Percentiles rank a stretch among this genome's conserved stretches.
phyloP scores from a whole-genome alignment of 2,329 filamentous ascomycete species.

The Pseudogymnoascus sp. region DNA sequence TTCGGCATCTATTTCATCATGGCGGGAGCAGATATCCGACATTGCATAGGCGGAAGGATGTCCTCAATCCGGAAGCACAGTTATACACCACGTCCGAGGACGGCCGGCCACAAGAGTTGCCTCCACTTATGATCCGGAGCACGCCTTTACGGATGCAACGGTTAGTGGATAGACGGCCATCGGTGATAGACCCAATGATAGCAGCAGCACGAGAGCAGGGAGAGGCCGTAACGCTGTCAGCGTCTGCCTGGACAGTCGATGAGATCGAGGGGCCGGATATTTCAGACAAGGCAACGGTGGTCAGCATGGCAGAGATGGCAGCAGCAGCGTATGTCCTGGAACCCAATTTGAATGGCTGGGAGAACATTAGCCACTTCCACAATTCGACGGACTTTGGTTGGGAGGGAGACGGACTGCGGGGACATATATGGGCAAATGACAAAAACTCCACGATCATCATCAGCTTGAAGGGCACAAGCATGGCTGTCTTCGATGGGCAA shows the following conservation, averaged over 20 bases:
- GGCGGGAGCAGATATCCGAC: constrained; percentile 70
- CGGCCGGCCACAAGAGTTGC: constrained; percentile 42
- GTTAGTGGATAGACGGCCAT: constrained; percentile 67
- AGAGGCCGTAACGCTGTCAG: constrained; percentile 57
- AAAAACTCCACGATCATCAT: constrained; percentile 82
- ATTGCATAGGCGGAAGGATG: constrained; percentile 69
- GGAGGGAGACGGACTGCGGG: constrained; percentile 79
- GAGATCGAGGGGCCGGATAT: constrained; percentile 69
- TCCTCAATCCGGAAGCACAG: constrained; percentile 44
- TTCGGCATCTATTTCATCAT: constrained; percentile 90
- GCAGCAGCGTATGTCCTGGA: constrained; percentile 75
- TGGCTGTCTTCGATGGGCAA: constrained; percentile 90
- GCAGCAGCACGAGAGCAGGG: constrained; percentile 62
- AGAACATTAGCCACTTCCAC: constrained; percentile 72
- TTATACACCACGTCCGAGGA: constrained; percentile 58
- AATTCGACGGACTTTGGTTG: constrained; percentile 85
- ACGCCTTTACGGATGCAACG: constrained; percentile 65
- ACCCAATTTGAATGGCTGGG: constrained; percentile 66
- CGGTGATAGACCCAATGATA: constrained; percentile 71
- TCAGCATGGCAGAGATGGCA: constrained; percentile 77
- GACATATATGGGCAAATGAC: constrained; percentile 86
- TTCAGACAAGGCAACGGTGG: constrained; percentile 71
- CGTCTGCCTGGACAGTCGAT: constrained; percentile 71
- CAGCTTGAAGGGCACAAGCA: constrained; percentile 82
- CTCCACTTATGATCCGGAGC: constrained; percentile 54